Evolutionary conservation across 306 rosid genomes (phyloP), one percentile per base, ranked within the genome.

Genomic region (Inga laurina): DNA sequence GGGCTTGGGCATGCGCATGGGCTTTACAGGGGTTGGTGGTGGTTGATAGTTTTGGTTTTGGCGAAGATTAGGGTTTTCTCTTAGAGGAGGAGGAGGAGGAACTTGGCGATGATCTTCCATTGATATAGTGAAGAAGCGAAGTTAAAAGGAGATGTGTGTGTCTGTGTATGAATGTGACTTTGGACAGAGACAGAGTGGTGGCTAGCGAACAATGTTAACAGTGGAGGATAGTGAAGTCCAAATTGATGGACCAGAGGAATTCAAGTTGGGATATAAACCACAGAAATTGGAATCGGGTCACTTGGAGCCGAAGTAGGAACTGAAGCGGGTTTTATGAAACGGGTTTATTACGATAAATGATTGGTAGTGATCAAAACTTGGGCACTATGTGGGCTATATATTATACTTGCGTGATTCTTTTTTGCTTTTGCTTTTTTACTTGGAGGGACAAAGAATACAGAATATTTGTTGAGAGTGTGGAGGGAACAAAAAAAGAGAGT

Each of bases 281-380:
- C 12, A 35, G 61, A 79, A 22, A 30, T 2, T 12, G 65, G 83
- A 68, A 75, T 48, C 37, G 67, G 54, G 66, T 16, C 24, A 10
- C 68, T 87, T 87, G 88, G 64, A 72, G 82, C 71, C 80, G 11
- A 88, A 89, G 89, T 59, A 79, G 51, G 21, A 56, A 27, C 30
- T 0, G n/a, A 27, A 64, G 10, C 10, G 39, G 10, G 13, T 78
- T 78, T 71, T 22, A 43, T 0, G 18, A 71, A 44, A 22, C 21
- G 54, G 75, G 56, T n/a, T 39, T 30, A 30, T 7, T 7, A 30
- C 0, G 41, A 0, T 19, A n/a, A 12, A 4, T 51, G 57, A 51
- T 51, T 3, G 57, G 19, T 51, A 51, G 57, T 45, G 43, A 52
- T 79, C 30, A 56, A 57, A 22, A 8, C 32, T 76, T 22, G 56